Base-by-base conservation (phyloP, 495 filamentous ascomycete genomes). In the Neurospora terricola region DNA sequence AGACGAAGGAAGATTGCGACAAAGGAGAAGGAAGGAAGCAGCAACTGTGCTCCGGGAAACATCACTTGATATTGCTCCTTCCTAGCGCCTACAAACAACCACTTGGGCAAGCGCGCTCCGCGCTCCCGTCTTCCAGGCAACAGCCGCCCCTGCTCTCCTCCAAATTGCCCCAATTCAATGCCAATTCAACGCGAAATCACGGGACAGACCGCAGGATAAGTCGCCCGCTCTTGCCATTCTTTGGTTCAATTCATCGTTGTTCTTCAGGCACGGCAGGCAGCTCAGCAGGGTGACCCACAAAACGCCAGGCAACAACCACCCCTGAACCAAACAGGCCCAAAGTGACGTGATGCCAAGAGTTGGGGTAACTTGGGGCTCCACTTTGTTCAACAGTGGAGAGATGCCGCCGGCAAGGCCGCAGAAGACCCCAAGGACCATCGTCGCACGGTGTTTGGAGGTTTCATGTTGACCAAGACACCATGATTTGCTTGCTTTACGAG, bases 41-140 rank as follows among this genome's bases (percentile, higher is more conserved):
- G 40, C 38, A 48, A 54, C 27, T 69, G 16, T 42, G 27, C 8
- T 72, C 2, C 23, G 54, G 54, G 54, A 62, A 9, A 34, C 27
- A 62, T 9, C 54, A 62, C 27, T 34, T 62, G 12, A 62, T 62
- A 34, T 34, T 62, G 23, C 5, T 62, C 48, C 48, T 62, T 62
- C 23, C 48, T 14, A 14, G 48, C 12, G 23, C 48, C 10, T 30
- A 62, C 27, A 18, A 34, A 62, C 48, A 8, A 16, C 48, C 66
- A n/a, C 37, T 71, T 74, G 62, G 73, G 72, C 39, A 74, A 68
- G 73, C 75, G 73, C 73, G 71, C 48, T 62, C 18, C 34, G 77
- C 11, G 23, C 7, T 78, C n/a, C n/a, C n/a, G n/a, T n/a, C 72
- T 62, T 74, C 71, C 74, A 78, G 77, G 77, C 77, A 78, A 76